A percentile compares a stretch with the other conserved stretches of the same genome.
Evolutionary conservation across 176 grass and related monocot genomes (phyloP).

Genomic region (Stipa capillata): DNA sequence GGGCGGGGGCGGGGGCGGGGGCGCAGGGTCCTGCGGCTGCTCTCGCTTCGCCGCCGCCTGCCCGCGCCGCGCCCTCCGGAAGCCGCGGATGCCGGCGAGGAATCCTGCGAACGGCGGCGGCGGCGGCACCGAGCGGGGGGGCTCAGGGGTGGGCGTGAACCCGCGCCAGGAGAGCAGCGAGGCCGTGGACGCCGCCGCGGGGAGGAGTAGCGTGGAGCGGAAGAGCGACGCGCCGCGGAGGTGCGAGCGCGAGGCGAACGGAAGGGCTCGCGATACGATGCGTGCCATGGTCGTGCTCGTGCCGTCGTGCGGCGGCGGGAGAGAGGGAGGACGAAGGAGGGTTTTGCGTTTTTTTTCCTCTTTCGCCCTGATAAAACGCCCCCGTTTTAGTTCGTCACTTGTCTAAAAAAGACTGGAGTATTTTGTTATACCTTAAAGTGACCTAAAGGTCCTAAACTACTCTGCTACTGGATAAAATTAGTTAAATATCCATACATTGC

Average conservation of each 20-base stretch:
- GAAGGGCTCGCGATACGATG: slow-evolving; percentile 59
- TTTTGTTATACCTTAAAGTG: too few species aligned
- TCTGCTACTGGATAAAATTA: too few species aligned
- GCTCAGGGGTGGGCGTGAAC: slow-evolving; percentile 32
- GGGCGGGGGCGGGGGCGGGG: slow-evolving; percentile 27
- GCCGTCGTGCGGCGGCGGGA: slow-evolving; percentile 21
- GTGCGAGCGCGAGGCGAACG: slow-evolving; percentile 43
- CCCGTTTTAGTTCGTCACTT: too few species aligned
- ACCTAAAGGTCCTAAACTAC: too few species aligned
- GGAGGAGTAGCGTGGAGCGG: neutral
- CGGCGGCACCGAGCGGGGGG: neutral
- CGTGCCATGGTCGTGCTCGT: slow-evolving; percentile 56
- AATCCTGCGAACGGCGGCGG: slow-evolving; percentile 34
- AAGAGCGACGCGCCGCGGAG: slow-evolving; percentile 4
- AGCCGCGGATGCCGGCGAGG: slow-evolving; percentile 42
- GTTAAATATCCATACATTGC: too few species aligned
- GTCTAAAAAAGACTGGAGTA: too few species aligned
- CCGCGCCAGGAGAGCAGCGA: slow-evolving; percentile 26
- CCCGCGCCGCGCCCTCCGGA: slow-evolving; percentile 43
- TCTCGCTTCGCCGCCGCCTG: slow-evolving; percentile 51
- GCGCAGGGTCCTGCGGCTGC: neutral
- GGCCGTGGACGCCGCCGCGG: neutral
- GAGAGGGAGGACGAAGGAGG: neutral
- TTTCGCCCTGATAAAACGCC: too few species aligned
- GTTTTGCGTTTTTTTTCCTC: slow-evolving; percentile 21